A percentile compares a stretch with the other conserved stretches of the same genome.
phyloP scores from a whole-genome alignment of 2,329 filamentous ascomycete species.

The Huntiella bhutanensis region DNA sequence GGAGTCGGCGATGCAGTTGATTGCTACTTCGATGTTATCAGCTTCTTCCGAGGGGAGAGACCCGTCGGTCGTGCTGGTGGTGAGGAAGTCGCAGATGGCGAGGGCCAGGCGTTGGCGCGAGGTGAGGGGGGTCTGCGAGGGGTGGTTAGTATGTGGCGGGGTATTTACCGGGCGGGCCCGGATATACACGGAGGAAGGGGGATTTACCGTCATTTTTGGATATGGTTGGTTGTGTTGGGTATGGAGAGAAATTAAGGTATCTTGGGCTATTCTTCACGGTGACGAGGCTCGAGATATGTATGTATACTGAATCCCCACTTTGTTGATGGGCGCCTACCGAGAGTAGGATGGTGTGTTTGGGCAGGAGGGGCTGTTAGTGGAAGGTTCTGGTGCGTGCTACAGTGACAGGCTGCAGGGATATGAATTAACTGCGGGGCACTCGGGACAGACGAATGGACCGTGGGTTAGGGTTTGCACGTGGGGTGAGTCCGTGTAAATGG shows the following conservation, averaged over 20 bases:
- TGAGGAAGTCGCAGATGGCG: slow-evolving; percentile 90
- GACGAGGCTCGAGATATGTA: no score
- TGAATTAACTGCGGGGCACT: background rate
- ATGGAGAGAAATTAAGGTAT: no score
- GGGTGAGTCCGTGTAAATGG: background rate
- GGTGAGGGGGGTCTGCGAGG: slow-evolving; percentile 21
- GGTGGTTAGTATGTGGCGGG: background rate
- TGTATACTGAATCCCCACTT: no score
- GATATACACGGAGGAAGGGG: background rate
- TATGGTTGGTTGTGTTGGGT: no score
- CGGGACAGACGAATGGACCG: background rate
- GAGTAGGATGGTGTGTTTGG: no score
- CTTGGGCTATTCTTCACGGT: no score
- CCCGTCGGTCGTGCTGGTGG: slow-evolving; percentile 66
- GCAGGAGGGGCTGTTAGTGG: background rate
- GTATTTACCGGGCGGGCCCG: no score
- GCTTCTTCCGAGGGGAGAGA: slow-evolving; percentile 74
- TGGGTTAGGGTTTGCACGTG: no score
- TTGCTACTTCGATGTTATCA: slow-evolving; percentile 84
- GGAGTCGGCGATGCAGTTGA: slow-evolving; percentile 83
- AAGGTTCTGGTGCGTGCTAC: slow-evolving; percentile 1
- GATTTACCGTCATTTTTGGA: no score
- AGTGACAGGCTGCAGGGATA: background rate
- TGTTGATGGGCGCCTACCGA: no score
- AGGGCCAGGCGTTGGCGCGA: slow-evolving; percentile 78